Conservation (phyloP, 306 rosid species). For the Glycine soja region DNA sequence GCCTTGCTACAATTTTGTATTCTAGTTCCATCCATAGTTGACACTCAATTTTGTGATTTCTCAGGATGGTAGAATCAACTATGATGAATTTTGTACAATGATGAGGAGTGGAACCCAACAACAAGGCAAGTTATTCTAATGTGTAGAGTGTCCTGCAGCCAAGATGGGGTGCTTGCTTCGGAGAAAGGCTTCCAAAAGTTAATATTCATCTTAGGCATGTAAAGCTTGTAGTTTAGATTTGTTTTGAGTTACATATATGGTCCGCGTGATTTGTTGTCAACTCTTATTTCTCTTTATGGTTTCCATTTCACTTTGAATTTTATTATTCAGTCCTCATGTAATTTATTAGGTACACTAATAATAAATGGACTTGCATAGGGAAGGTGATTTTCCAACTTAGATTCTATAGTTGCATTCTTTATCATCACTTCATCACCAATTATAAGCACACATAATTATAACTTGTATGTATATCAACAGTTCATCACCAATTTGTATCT, state of each 20-base stretch:
- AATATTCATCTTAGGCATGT: conserved; percentile 37
- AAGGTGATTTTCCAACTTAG: conserved; percentile 31
- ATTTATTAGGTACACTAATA: no score
- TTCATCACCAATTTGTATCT: no score
- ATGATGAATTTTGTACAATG: conserved; percentile 84
- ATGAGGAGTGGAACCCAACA: conserved; percentile 89
- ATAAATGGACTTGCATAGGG: conserved; percentile 2
- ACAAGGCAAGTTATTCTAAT: conserved; percentile 66
- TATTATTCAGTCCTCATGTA: no score
- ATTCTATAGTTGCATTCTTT: neutral
- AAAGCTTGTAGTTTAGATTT: neutral
- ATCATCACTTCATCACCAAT: no score
- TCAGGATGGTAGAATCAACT: conserved; percentile 93
- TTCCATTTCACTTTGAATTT: no score
- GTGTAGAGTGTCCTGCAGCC: neutral
- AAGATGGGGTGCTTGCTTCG: no score
- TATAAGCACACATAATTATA: no score
- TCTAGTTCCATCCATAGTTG: conserved; percentile 11
- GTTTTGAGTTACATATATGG: no score
- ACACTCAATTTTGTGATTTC: conserved; percentile 23
- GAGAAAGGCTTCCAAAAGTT: conserved; percentile 11
- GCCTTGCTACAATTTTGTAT: neutral
- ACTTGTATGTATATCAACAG: no score
- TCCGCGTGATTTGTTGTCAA: no score
- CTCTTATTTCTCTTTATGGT: no score